Conservation (phyloP, 2,329 filamentous ascomycete genomes). For the Aureobasidium sp. region DNA sequence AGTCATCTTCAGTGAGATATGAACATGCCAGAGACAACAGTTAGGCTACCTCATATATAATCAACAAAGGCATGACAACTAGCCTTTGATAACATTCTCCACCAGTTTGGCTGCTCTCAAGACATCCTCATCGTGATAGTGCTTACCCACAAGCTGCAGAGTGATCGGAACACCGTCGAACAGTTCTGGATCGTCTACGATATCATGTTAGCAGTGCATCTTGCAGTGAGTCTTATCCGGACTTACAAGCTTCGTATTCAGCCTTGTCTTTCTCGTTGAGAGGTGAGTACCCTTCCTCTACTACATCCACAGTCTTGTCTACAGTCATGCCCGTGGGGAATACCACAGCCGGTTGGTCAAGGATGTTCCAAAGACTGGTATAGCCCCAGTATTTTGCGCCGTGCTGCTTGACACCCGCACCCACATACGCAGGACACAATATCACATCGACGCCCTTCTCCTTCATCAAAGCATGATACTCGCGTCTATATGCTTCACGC, state of each 20-base stretch:
- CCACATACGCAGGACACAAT: constrained; percentile 32
- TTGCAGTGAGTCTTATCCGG: not conserved
- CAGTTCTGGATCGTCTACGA: constrained; percentile 4
- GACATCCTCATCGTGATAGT: constrained; percentile 11
- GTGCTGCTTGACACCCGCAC: constrained; percentile 27
- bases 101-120: constrained; percentile 12
- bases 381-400: constrained; percentile 28
- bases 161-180: constrained; percentile 14
- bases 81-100: not conserved
- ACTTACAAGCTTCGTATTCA: constrained; percentile 25
- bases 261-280: constrained; percentile 9
- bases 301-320: constrained; percentile 1
- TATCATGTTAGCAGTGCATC: not conserved
- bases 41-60: not conserved
- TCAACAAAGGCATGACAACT: not conserved
- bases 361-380: constrained; percentile 9
- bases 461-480: constrained; percentile 30
- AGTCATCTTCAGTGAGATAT: not conserved
- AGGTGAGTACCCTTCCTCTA: not conserved
- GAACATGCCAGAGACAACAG: not conserved
- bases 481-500: constrained; percentile 36
- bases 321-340: constrained; percentile 22
- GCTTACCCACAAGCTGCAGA: constrained; percentile 13
- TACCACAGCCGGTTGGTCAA: constrained; percentile 23
- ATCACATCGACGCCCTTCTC: constrained; percentile 31